Percentiles rank a stretch among this genome's conserved stretches.
Evolutionary conservation across 1,284 basidiomycete genomes (phyloP).

Genomic region (Sparassis latifolia): DNA sequence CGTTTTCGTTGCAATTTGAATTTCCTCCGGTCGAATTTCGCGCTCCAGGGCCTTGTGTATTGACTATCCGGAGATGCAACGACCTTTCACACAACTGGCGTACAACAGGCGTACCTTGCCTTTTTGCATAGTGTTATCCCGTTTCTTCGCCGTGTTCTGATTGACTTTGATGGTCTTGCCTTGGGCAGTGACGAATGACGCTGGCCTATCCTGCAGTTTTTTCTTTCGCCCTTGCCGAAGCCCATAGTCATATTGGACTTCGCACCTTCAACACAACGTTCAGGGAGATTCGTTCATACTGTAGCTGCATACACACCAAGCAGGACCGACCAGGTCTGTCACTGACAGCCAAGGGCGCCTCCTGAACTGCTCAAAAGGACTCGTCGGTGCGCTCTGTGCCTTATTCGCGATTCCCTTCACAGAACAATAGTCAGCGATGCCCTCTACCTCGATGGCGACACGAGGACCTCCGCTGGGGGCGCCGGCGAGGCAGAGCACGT

Average conservation of each 20-base stretch:
- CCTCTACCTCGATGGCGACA: conserved; percentile 22
- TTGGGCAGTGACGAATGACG: conserved; percentile 48
- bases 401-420: conserved; percentile 11
- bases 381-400: conserved; percentile 5
- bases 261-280: conserved; percentile 45
- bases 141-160: conserved; percentile 47
- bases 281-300: neutral
- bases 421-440: conserved; percentile 15
- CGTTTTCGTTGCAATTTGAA: conserved; percentile 42
- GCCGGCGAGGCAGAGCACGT: conserved; percentile 28
- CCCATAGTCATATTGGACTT: conserved; percentile 74
- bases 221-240: conserved; percentile 51
- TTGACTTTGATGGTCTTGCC: conserved; percentile 68
- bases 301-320: conserved; percentile 40
- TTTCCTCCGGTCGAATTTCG: conserved; percentile 59
- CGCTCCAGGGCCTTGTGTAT: conserved; percentile 78
- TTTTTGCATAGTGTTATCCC: conserved; percentile 51
- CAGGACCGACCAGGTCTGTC: conserved; percentile 40
- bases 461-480: conserved; percentile 25
- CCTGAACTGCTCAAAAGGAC: conserved; percentile 19
- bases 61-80: conserved; percentile 30
- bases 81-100: neutral
- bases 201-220: conserved; percentile 50
- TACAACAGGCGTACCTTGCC: conserved; percentile 44
- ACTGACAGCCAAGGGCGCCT: conserved; percentile 27